phyloP scores from a whole-genome alignment of 2,329 filamentous ascomycete genomes.

The Trichophyton simii region DNA sequence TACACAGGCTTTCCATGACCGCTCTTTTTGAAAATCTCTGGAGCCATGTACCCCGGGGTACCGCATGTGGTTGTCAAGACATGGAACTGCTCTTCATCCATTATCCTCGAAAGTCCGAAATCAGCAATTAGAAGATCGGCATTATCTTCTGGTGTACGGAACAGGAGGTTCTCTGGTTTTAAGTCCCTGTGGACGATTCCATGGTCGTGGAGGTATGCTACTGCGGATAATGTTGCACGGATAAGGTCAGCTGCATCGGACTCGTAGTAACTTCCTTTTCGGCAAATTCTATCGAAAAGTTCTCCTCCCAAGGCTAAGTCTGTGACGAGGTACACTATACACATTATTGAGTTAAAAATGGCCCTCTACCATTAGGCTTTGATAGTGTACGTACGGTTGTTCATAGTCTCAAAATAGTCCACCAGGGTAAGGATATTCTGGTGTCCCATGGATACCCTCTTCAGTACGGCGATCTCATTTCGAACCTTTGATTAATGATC shows the following conservation, averaged over 20 bases:
- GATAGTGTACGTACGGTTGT: conserved; percentile 52
- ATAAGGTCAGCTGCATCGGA: conserved; percentile 92
- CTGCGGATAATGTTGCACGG: conserved; percentile 86
- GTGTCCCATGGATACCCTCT: conserved; percentile 97
- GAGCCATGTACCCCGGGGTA: conserved; percentile 97
- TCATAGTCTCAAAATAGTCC: conserved; percentile 99
- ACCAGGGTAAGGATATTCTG: conserved; percentile 95
- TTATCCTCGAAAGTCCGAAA: conserved; percentile 89
- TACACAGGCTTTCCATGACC: conserved; percentile 94
- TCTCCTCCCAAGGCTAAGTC: conserved; percentile 93
- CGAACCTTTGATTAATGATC: conserved; percentile 50
- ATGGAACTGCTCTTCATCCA: conserved; percentile 98
- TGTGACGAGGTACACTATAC: conserved; percentile 77
- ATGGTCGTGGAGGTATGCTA: conserved; percentile 95
- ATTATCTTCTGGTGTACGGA: conserved; percentile 94
- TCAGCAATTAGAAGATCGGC: conserved; percentile 94
- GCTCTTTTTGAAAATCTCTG: conserved; percentile 97
- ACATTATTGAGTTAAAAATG: too few species aligned
- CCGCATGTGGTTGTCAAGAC: conserved; percentile 95
- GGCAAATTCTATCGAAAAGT: conserved; percentile 95
- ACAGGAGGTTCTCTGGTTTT: conserved; percentile 93
- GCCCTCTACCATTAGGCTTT: too few species aligned
- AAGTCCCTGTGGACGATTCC: conserved; percentile 96
- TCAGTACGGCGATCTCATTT: conserved; percentile 95
- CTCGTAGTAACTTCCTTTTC: conserved; percentile 97